Percentiles rank a stretch among this genome's conserved stretches.
phyloP scores from a whole-genome alignment of 2,329 filamentous ascomycete species.

The Cladosporium sp. region DNA sequence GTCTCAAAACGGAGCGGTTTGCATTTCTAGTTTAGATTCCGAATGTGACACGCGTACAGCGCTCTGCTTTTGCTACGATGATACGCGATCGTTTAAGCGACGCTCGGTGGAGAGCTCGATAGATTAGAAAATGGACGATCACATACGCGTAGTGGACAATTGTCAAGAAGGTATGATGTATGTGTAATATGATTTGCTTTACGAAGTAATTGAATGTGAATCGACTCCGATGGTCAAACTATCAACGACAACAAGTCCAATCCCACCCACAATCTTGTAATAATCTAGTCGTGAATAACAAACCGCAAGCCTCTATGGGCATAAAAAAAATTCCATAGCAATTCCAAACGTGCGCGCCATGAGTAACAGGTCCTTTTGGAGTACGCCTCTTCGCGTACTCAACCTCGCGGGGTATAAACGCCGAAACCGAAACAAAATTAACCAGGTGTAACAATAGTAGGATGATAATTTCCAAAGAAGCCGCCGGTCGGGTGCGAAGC shows the following conservation, averaged over 20 bases:
- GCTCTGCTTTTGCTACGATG: neutral
- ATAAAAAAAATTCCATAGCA: neutral
- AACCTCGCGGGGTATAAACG: slow-evolving; percentile 8
- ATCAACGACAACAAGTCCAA: neutral
- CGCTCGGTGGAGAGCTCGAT: neutral
- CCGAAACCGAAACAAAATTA: neutral
- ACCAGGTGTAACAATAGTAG: neutral
- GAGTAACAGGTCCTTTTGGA: neutral
- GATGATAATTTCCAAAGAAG: slow-evolving; percentile 1
- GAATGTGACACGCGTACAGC: neutral
- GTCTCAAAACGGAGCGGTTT: neutral
- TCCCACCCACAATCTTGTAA: neutral
- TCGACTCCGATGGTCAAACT: neutral
- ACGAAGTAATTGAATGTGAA: neutral
- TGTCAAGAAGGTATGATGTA: neutral
- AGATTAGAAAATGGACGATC: neutral
- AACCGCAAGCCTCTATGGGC: neutral
- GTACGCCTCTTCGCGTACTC: slow-evolving; percentile 4
- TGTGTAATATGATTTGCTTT: neutral
- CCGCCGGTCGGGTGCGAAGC: neutral
- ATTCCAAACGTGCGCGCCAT: neutral
- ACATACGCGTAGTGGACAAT: neutral
- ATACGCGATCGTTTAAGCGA: neutral
- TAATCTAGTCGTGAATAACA: neutral
- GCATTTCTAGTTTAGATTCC: neutral